Base-by-base conservation (phyloP, 2,329 filamentous ascomycete genomes). In the Cytospora piceicola region DNA sequence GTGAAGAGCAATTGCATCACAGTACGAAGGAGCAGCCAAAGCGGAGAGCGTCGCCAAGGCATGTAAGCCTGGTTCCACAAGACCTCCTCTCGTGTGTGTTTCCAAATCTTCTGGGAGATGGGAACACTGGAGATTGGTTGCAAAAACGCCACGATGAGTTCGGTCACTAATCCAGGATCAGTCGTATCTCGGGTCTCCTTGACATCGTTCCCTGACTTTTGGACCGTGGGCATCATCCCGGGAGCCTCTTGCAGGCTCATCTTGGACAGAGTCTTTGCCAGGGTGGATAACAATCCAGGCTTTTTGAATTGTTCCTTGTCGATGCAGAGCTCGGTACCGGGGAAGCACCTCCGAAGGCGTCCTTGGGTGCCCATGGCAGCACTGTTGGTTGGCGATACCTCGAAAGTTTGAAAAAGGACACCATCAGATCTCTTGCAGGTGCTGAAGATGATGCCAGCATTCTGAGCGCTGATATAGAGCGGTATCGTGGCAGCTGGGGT, bases 71-170 rank as follows among this genome's bases (percentile, higher is more conserved):
- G 56, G 2, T 69, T 66, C 75, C 77, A 86, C 12, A 83, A 64
- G 0, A 86, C 78, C 17, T 88, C 85, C 49, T 88, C 84, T 2
- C 83, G 80, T 0, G 82, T 83, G 34, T 82, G 76, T 65, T 88
- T 88, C 53, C 68, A 74, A n/a, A 88, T 76, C 0, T 75, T 73
- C 0, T 58, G 8, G 0, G 70, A 69, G 0, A 71, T 20, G 4
- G 68, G 63, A 0, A 71, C 63, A 2, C 68, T 59, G 0, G 82
- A 83, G 1, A 80, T 65, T 5, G 78, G 75, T 15, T 73, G 72
- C 2, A 86, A 68, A 4, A 83, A 74, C 0, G 77, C 76, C 0
- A 69, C 58, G 4, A 81, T 74, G 9, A 84, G 77, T 51, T 87
- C 81, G 0, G 83, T 87, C 0, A 88, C 77, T 15, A 87, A 74